Percentiles rank a stretch among this genome's conserved stretches.
Evolutionary conservation across 2,329 filamentous ascomycete species (phyloP).

Genomic region (Orbilia blumenaviensis): DNA sequence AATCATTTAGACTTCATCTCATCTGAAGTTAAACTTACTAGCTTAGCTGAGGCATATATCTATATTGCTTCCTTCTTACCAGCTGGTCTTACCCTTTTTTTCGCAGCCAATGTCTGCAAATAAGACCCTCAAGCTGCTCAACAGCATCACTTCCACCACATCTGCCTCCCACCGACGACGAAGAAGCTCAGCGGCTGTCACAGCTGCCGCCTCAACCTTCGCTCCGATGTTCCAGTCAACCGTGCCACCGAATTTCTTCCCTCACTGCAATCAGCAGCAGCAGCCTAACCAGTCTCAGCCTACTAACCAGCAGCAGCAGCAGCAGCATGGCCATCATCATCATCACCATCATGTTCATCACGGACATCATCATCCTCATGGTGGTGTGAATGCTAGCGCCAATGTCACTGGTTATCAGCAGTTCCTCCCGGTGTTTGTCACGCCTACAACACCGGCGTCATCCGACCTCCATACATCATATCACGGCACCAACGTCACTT

Average conservation of each 20-base stretch:
- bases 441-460: constrained; percentile 54
- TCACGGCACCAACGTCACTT: constrained; percentile 50
- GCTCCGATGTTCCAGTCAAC: constrained; percentile 41
- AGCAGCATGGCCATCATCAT: neutral
- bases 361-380: neutral
- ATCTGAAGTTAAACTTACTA: neutral
- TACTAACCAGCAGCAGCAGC: neutral
- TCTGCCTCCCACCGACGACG: constrained; percentile 44
- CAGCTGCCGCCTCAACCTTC: constrained; percentile 25
- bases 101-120: constrained; percentile 27
- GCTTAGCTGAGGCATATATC: constrained; percentile 24
- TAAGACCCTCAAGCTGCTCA: constrained; percentile 52
- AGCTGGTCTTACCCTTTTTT: neutral
- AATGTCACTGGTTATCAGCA: constrained; percentile 45
- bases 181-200: constrained; percentile 34
- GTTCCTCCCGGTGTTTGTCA: constrained; percentile 52
- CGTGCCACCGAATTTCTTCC: constrained; percentile 32
- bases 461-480: constrained; percentile 53
- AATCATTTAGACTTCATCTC: neutral
- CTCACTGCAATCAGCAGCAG: too few species aligned
- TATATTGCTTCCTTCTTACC: neutral
- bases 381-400: neutral
- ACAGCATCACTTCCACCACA: constrained; percentile 46
- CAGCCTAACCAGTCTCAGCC: constrained; percentile 23
- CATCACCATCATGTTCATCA: neutral